Evolutionary conservation across 768 basidiomycete genomes (phyloP), one percentile per base, ranked within the genome.

Genomic region (Clitopilus passeckerianus): DNA sequence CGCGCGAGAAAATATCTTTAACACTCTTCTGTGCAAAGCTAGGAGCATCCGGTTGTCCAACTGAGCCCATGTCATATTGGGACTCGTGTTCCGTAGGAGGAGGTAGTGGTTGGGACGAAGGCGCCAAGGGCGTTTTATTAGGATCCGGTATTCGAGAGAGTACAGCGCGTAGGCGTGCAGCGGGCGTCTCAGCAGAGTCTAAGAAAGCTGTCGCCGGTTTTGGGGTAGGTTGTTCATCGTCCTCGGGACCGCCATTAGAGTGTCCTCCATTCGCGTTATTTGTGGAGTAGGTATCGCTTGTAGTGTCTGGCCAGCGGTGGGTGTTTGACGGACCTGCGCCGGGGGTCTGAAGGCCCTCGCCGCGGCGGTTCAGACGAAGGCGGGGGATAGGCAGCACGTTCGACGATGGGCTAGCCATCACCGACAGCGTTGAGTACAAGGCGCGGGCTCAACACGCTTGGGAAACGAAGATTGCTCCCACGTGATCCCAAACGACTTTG

Each of bases 1-100:
- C 87, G 58, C 78, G 79, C n/a, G 82, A 82, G 67, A 91, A 89
- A 30, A 91, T 75, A 59, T 83, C 79, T 67, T 78, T 87, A 52
- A 91, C 67, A 67, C 78, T 86, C 63, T 84, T 81, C 53, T 80
- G 81, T 16, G 82, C 80, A 55, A 80, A 65, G 58, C 82, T 86
- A 27, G 79, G 78, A 8, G 73, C 70, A 34, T 68, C 69, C 54
- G 71, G 22, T 55, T 30, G 64, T 1, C 66, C 73, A 33, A 71
- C 70, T 30, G 77, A 74, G 10, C 77, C 79, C 16, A 75, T 73
- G 56, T 87, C 85, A 61, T 82, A 85, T 66, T 86, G 85, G 18
- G 84, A 85, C 44, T 86, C 85, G 9, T 77, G 68, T 56, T 83
- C 81, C 52, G 81, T 80, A 5, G 72, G 70, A 23, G 76, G 71